phyloP scores from a whole-genome alignment of 2,329 filamentous ascomycete genomes.

The Stemphylium vesicarium region DNA sequence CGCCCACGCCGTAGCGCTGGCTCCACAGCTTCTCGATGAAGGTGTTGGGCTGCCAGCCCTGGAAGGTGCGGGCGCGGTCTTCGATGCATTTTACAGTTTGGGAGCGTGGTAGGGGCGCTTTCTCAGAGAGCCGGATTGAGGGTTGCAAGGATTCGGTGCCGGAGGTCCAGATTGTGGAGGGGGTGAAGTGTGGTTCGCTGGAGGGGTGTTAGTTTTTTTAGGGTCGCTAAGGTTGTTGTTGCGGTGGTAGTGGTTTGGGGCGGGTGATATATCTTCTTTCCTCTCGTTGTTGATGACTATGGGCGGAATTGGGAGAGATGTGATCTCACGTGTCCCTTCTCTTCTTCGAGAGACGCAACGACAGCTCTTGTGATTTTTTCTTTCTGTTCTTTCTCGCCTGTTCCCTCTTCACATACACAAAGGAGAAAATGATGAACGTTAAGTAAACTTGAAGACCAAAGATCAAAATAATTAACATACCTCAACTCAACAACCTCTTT shows the following conservation, averaged over 20 bases:
- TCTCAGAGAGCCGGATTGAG: conserved; percentile 60
- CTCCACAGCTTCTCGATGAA: conserved; percentile 68
- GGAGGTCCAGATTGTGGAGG: conserved; percentile 62
- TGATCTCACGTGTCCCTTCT: too few species aligned
- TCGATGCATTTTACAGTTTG: conserved; percentile 65
- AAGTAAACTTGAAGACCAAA: too few species aligned
- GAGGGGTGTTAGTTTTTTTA: background rate
- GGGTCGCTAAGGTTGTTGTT: background rate
- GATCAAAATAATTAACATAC: conserved; percentile 45
- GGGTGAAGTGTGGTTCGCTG: conserved; percentile 58
- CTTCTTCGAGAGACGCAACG: too few species aligned
- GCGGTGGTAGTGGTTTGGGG: background rate
- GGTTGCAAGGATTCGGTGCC: conserved; percentile 56
- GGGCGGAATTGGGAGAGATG: too few species aligned
- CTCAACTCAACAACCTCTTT: conserved; percentile 60
- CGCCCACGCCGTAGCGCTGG: conserved; percentile 63
- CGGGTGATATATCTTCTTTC: background rate
- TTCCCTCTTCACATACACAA: background rate
- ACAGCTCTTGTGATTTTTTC: too few species aligned
- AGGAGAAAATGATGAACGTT: too few species aligned
- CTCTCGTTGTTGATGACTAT: too few species aligned
- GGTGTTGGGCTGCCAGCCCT: conserved; percentile 64
- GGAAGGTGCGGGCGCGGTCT: conserved; percentile 62
- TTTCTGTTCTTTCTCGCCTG: background rate
- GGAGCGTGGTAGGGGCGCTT: conserved; percentile 47